Base-by-base conservation (phyloP, 164 flowering plant species). In the Tetrastigma voinierianum region DNA sequence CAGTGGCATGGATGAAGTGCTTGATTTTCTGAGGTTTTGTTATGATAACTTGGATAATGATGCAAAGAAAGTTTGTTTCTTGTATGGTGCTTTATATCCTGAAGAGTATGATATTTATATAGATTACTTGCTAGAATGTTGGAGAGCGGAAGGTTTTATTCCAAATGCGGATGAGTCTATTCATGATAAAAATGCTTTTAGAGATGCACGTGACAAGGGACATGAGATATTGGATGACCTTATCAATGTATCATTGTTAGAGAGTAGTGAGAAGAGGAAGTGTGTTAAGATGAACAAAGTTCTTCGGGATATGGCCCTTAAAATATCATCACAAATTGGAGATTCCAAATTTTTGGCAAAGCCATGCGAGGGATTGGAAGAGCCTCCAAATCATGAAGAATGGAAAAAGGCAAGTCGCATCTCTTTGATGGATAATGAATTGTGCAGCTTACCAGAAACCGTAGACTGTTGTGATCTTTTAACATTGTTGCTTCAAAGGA, bases 101-200 rank as follows among this genome's bases (percentile, higher is more conserved):
- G 65, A 60, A 61, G 65, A 68, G 10, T 40, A 6, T 59, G 32
- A 52, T 2, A 68, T 68, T 16, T 47, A 24, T 32, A 20, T 8
- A n/a, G 57, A 68, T 51, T 40, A 49, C 20, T 61, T 68, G 65
- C 9, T 61, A 24, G 65, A 68, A 25, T 62, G 60, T 63, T 70
- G 66, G 72, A 63, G 6, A 4, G 72, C n/a, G 16, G 46, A 32
- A 25, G 72, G 57, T 15, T 43, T 62, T 25, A 4, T 25, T 25
- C 40, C 40, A 25, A 4, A 24, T 24, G 40, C 40, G 7, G 40
- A 25, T 25, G 40, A 25, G 40, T 25, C 7, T 25, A 7, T 56
- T 56, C 59, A 56, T 12, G 59, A 19, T 12, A 6, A 11, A 21
- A 10, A 49, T 10, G 54, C 43, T 1, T 43, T 60, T 4, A 21